A percentile compares a stretch with the other conserved stretches of the same genome.
Conservation (phyloP, 768 basidiomycete genomes). For the Boletus sensibilis region DNA sequence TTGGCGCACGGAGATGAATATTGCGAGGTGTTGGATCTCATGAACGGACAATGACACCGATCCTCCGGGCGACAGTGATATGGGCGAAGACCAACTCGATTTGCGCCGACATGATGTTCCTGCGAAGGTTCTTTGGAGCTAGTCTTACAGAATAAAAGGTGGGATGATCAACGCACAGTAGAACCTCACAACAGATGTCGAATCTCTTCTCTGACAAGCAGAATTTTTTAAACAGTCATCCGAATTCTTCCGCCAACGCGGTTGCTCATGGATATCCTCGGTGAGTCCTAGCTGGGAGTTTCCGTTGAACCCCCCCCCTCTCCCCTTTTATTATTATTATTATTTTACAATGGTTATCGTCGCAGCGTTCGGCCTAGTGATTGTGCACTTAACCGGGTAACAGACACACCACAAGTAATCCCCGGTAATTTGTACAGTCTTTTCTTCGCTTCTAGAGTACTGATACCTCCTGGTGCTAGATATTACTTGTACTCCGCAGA, state of each 20-base stretch:
- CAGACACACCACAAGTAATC: background rate
- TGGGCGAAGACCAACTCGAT: background rate
- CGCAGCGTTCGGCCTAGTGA: background rate
- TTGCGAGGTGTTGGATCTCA: too few relatives aligned
- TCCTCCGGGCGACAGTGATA: background rate
- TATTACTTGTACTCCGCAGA: background rate
- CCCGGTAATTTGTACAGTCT: background rate
- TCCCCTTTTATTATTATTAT: too few relatives aligned
- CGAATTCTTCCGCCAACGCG: background rate
- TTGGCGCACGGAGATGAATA: too few relatives aligned
- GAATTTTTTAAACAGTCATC: background rate
- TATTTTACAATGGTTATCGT: background rate
- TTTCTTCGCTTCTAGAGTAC: background rate
- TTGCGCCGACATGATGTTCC: background rate
- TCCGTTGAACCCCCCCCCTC: background rate
- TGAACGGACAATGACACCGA: too few relatives aligned
- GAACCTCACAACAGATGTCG: background rate
- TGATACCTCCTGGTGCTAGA: background rate
- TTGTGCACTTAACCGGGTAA: background rate
- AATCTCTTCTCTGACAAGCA: background rate
- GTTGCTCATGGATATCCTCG: background rate
- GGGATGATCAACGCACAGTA: background rate
- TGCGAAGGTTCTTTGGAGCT: too few relatives aligned
- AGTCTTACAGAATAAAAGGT: constrained; percentile 1
- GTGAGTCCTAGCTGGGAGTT: background rate